Base-by-base conservation (phyloP, 2,329 filamentous ascomycete species). In the Hymenotorrendiella dingleyae region DNA sequence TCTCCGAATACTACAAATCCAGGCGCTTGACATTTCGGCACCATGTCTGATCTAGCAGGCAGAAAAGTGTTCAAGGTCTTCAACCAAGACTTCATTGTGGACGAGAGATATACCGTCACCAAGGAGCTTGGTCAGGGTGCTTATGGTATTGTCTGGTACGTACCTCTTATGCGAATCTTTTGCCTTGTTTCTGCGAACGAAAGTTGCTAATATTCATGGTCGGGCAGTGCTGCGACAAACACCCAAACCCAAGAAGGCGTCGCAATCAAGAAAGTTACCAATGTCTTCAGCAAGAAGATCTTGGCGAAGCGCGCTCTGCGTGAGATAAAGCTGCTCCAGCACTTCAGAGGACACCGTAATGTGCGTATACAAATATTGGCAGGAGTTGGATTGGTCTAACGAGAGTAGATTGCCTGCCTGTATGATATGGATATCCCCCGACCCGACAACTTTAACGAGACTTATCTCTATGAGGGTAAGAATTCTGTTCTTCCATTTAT, bases 221-320 rank as follows among this genome's bases (percentile, higher is more conserved):
- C n/a, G n/a, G 22, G 14, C 64, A 95, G 90, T 67, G 91, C 93
- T 47, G 93, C 93, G 43, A 86, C 88, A 54, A 96, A 97, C 74
- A 83, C 81, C 63, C 81, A 89, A 66, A 94, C 86, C 23, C 84
- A 81, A 60, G 93, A 98, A 64, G 90, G 91, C 29, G 90, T 98
- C 50, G 93, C 93, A 59, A 93, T 98, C 74, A 98, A 98, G 71
- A 98, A 98, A 71, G 88, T 98, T 65, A 98, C 93, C 72, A 98
- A 98, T 85, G 91, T 98, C 59, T 98, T 98, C 70, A 96, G 89
- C 78, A 98, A 98, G 73, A 97, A 97, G 80, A 98, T 98, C 57
- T 77, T 98, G 55, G 93, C 93, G 59, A 98, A 98, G 81, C 86
- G 93, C 62, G 93, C 93, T 37, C 69, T 98, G 73, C 82, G 93